Conservation (phyloP, 352 stramenopile genomes). For the Pythium sp. region DNA sequence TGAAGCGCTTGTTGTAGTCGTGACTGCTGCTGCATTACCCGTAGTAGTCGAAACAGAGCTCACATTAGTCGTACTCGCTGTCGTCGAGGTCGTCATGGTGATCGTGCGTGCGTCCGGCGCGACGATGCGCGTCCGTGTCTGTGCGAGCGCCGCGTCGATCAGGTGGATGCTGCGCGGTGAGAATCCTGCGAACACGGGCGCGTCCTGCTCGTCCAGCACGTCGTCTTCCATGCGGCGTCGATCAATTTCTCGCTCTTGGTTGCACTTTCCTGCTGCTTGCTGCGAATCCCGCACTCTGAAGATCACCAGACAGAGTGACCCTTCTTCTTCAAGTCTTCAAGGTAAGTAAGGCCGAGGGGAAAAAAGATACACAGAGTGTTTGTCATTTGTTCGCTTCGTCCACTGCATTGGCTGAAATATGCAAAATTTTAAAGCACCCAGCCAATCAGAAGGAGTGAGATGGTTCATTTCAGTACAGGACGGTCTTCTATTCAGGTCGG, state of each 20-base stretch:
- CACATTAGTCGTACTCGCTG: neutral
- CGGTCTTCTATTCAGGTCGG: no score
- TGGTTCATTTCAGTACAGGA: no score
- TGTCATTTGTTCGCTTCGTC: neutral
- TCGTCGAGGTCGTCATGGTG: conserved; percentile 4
- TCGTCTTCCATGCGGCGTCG: conserved; percentile 6
- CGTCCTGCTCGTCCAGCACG: conserved; percentile 16
- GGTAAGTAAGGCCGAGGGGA: neutral
- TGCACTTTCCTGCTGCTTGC: neutral
- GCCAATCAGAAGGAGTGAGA: no score
- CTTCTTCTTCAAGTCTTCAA: neutral
- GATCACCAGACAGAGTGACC: neutral
- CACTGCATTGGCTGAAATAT: neutral
- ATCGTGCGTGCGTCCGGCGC: conserved; percentile 1
- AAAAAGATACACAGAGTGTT: neutral
- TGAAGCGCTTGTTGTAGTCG: conserved; percentile 5
- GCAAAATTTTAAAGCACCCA: no score
- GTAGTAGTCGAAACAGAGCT: neutral
- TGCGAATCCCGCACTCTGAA: neutral
- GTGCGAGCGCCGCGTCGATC: conserved; percentile 11
- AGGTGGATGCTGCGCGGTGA: conserved; percentile 18
- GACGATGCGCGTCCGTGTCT: conserved; percentile 7
- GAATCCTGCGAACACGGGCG: conserved; percentile 16
- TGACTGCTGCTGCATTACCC: neutral
- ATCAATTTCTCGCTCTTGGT: neutral